phyloP scores from a whole-genome alignment of 306 rosid genomes.

The Lupinus albus region DNA sequence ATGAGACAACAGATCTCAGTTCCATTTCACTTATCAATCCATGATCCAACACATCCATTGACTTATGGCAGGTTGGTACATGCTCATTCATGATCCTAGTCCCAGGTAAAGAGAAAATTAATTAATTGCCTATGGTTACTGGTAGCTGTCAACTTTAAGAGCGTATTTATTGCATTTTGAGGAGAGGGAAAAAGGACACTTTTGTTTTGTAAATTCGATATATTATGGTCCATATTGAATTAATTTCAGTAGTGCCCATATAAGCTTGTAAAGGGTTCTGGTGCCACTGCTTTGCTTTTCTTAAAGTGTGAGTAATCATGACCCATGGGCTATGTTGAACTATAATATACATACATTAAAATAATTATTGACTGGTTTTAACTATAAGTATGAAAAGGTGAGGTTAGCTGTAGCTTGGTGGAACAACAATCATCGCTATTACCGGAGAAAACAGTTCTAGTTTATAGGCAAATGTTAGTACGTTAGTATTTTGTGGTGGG shows the following conservation, averaged over 20 bases:
- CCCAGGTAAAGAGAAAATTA: not conserved
- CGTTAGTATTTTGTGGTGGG: no score
- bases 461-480: no score
- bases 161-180: not conserved
- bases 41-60: not conserved
- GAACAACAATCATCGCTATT: no score
- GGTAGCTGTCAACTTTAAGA: conserved; percentile 7
- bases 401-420: not conserved
- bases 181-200: not conserved
- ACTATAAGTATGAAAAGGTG: not conserved
- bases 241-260: conserved; percentile 13
- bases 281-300: conserved; percentile 28
- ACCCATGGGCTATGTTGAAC: not conserved
- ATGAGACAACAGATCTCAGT: no score
- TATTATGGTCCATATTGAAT: conserved; percentile 9
- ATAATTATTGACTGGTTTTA: no score
- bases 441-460: no score
- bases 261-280: not conserved
- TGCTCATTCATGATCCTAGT: not conserved
- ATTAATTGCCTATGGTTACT: conserved; percentile 7
- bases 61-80: not conserved
- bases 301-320: not conserved
- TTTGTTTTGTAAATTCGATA: not conserved
- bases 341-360: not conserved
- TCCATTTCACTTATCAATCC: not conserved